Evolutionary conservation across 2,329 filamentous ascomycete species (phyloP).

Genomic region (Paecilomyces niveus): DNA sequence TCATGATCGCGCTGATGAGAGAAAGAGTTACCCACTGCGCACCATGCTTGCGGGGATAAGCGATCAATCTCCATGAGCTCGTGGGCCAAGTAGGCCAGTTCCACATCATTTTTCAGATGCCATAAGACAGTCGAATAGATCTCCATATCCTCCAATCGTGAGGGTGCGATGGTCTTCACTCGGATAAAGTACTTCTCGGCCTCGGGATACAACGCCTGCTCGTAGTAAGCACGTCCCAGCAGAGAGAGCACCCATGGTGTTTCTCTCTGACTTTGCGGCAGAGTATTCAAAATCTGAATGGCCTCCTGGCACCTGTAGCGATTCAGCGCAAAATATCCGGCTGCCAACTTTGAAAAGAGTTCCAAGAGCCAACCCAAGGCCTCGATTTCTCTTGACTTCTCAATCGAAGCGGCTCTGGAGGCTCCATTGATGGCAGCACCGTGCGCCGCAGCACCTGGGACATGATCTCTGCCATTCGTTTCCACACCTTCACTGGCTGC

Average conservation of each 20-base stretch:
- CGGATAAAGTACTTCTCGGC: conserved; percentile 80
- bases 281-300: conserved; percentile 61
- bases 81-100: conserved; percentile 86
- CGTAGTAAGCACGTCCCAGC: conserved; percentile 84
- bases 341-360: conserved; percentile 72
- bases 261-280: conserved; percentile 71
- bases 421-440: conserved; percentile 16
- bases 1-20: conserved; percentile 89
- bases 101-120: conserved; percentile 88
- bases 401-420: conserved; percentile 31
- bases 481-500: conserved; percentile 53
- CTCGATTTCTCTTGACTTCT: conserved; percentile 63
- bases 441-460: conserved; percentile 28
- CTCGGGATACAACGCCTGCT: conserved; percentile 77
- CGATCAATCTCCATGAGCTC: conserved; percentile 81
- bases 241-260: conserved; percentile 91
- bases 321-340: conserved; percentile 69
- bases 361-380: conserved; percentile 71
- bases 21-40: conserved; percentile 88
- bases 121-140: conserved; percentile 98
- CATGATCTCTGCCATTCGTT: conserved; percentile 58
- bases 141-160: conserved; percentile 89
- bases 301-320: conserved; percentile 75
- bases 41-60: conserved; percentile 92
- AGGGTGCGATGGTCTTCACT: conserved; percentile 71